Percentiles rank a stretch among this genome's conserved stretches.
These are phyloP conservation scores for Tetracladium marchalianum DNA, from an alignment of 495 filamentous ascomycete genomes.

Conservation along the genomic window DNA sequence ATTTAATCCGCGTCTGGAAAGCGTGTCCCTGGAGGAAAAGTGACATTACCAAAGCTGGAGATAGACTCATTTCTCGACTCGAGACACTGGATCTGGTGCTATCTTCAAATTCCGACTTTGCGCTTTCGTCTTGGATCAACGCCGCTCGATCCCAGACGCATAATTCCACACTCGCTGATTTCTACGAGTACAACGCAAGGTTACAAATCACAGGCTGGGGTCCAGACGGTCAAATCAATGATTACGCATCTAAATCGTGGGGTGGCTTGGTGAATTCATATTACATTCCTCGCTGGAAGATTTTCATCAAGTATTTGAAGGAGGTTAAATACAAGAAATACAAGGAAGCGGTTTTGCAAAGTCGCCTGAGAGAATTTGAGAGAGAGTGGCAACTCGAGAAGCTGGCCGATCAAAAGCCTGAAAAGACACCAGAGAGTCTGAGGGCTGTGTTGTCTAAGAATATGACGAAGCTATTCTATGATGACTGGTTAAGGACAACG, in stretches of 20 bases:
- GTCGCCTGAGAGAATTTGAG: conserved; percentile 28
- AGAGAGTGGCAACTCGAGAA: conserved; percentile 29
- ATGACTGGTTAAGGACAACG: no score
- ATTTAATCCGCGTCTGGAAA: conserved; percentile 29
- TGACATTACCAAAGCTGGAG: conserved; percentile 18
- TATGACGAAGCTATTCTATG: no score
- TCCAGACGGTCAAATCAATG: conserved; percentile 36
- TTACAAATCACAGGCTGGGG: conserved; percentile 48
- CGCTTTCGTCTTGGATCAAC: conserved; percentile 32
- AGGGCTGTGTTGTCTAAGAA: no score
- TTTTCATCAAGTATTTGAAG: conserved; percentile 36
- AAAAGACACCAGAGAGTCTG: no score
- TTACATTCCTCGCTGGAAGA: conserved; percentile 37
- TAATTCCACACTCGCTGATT: conserved; percentile 23
- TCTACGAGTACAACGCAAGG: conserved; percentile 40
- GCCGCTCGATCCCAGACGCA: conserved; percentile 28
- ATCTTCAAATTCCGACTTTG: conserved; percentile 33
- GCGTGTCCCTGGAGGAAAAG: conserved; percentile 9
- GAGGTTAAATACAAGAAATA: conserved; percentile 22
- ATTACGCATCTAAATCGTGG: conserved; percentile 43
- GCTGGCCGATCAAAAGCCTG: no score
- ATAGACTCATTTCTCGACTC: conserved; percentile 26
- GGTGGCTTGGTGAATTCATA: conserved; percentile 37
- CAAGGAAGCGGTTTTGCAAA: conserved; percentile 24
- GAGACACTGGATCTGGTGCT: conserved; percentile 34